Evolutionary conservation across 768 basidiomycete species (phyloP).

Genomic region (Lactarius psammicola): DNA sequence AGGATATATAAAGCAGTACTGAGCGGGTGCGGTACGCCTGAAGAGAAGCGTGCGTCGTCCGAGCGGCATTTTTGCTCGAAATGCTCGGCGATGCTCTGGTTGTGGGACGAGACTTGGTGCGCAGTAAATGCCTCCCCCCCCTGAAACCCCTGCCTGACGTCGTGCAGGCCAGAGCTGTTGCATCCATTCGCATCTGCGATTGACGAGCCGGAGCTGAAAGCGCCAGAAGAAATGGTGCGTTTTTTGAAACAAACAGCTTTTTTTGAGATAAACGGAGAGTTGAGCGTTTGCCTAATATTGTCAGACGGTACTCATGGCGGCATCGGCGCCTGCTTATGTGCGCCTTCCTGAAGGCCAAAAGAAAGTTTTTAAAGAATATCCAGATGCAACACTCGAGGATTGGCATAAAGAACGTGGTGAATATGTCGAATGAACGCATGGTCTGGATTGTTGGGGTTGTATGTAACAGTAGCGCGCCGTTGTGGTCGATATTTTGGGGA

Average conservation of each 20-base stretch:
- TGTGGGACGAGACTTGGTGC: conserved; percentile 56
- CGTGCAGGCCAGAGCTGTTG: conserved; percentile 55
- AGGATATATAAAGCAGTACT: conserved; percentile 65
- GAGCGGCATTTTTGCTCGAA: conserved; percentile 63
- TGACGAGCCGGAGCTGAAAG: conserved; percentile 55
- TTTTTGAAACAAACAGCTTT: background rate
- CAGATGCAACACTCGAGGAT: conserved; percentile 47
- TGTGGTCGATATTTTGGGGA: background rate
- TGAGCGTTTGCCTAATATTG: no score
- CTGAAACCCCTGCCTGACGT: background rate
- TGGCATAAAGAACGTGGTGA: conserved; percentile 59
- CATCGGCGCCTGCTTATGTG: conserved; percentile 59
- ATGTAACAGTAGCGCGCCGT: background rate
- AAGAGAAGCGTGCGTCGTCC: conserved; percentile 49
- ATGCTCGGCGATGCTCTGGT: conserved; percentile 67
- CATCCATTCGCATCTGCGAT: conserved; percentile 71
- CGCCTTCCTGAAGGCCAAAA: conserved; percentile 60
- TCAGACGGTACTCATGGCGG: conserved; percentile 12
- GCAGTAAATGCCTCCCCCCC: conserved; percentile 19
- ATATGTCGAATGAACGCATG: conserved; percentile 36
- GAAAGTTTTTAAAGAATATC: conserved; percentile 46
- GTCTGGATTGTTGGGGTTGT: background rate
- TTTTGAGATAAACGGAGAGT: background rate
- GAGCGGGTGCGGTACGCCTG: conserved; percentile 48
- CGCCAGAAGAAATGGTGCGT: conserved; percentile 51